A percentile compares a stretch with the other conserved stretches of the same genome.
phyloP scores from a whole-genome alignment of 2,329 filamentous ascomycete species.

The Alternaria infectoria region DNA sequence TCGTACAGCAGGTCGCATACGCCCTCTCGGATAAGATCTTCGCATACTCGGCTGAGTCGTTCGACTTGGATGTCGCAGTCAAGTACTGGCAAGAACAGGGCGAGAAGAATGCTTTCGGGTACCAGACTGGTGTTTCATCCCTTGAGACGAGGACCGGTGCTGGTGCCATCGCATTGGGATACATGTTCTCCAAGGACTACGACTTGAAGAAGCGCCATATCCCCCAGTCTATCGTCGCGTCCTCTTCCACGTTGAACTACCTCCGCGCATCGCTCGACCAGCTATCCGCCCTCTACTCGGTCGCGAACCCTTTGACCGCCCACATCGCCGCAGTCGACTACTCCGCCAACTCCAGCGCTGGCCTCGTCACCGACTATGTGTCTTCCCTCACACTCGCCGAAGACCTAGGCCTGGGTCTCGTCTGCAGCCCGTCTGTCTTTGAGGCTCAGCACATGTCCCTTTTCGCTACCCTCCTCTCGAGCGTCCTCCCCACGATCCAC shows the following conservation, averaged over 20 bases:
- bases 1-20: constrained; percentile 96
- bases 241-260: constrained; percentile 79
- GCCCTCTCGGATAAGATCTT: constrained; percentile 96
- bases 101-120: constrained; percentile 82
- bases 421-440: constrained; percentile 84
- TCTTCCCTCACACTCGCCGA: constrained; percentile 81
- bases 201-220: constrained; percentile 89
- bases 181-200: constrained; percentile 97
- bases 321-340: constrained; percentile 94
- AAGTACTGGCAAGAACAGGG: constrained; percentile 74
- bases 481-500: constrained; percentile 81
- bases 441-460: constrained; percentile 95
- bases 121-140: constrained; percentile 75
- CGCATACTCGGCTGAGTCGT: constrained; percentile 92
- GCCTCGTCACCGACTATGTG: constrained; percentile 86
- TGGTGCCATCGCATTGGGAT: constrained; percentile 88
- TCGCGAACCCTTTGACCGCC: constrained; percentile 90
- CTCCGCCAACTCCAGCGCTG: constrained; percentile 65
- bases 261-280: constrained; percentile 88
- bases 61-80: constrained; percentile 85
- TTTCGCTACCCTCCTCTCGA: constrained; percentile 82
- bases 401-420: constrained; percentile 85
- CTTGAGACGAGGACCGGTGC: constrained; percentile 90
- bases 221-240: constrained; percentile 88
- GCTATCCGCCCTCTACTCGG: constrained; percentile 86